Evolutionary conservation across 768 basidiomycete species (phyloP), one percentile per base, ranked within the genome.

Genomic region (Hygrocybe punicea): DNA sequence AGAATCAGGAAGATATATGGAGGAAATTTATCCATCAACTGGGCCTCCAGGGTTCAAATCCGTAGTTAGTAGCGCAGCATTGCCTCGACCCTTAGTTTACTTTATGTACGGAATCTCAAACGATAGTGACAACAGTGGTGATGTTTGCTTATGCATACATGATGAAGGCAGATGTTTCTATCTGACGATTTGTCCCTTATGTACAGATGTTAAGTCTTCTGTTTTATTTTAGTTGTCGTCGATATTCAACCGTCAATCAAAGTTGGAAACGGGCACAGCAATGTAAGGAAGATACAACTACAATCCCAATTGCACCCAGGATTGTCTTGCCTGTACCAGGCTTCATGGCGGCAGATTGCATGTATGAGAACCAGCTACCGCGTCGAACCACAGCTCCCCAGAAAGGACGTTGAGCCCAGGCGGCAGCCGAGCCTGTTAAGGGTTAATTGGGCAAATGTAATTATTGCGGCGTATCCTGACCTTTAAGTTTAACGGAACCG

Each of bases 1-100:
- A 66, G 54, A 69, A 65, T 54, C 74, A 74, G 53, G 71, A 73
- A 8, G 75, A 77, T 33, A 65, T 72, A 47, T 78, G 77, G 78
- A 67, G 70, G 46, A 70, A 65, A 47, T 76, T 75, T 55, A 64
- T 74, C 16, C 57, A 63, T 25, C 66, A 70, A 40, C 69, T 75
- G 35, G 70, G 68, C 57, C 23, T 59, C 54, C 16, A 44, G n/a
- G 45, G 23, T 29, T 13, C 34, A 42, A 19, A 45, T 60, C 23
- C 14, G 8, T 37, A 37, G 36, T 37, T 37, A 37, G n/a, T n/a
- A n/a, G n/a, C n/a, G n/a, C n/a, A n/a, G n/a, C n/a, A n/a, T n/a
- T n/a, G n/a, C n/a, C n/a, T n/a, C n/a, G n/a, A n/a, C n/a, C n/a
- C n/a, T n/a, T n/a, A n/a, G n/a, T n/a, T n/a, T n/a, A n/a, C n/a